Conservation (phyloP, 1,284 basidiomycete species). For the Puccinia triticina region DNA sequence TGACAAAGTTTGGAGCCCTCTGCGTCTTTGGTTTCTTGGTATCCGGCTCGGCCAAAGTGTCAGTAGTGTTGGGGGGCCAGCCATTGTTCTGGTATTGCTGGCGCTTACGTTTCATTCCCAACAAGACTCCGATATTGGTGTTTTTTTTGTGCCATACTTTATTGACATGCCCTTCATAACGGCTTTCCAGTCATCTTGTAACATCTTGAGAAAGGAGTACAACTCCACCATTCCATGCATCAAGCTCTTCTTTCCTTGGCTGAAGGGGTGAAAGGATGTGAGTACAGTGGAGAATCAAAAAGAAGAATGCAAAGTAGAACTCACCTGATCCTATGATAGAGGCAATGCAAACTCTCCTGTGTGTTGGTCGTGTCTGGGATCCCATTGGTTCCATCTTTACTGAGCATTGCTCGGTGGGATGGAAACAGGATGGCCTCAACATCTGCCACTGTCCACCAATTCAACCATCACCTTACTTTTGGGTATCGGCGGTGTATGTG, state of each 20-base stretch:
- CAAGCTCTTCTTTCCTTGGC: neutral
- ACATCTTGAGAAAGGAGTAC: neutral
- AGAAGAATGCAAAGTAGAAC: too few relatives aligned
- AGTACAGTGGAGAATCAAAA: neutral
- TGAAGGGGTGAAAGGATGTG: neutral
- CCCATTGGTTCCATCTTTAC: neutral
- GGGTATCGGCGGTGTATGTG: neutral
- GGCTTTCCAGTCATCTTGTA: neutral
- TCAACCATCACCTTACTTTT: neutral
- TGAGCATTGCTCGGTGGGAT: neutral
- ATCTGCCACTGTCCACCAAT: neutral
- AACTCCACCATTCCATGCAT: neutral
- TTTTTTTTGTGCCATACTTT: neutral
- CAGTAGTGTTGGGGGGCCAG: too few relatives aligned
- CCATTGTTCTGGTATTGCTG: too few relatives aligned
- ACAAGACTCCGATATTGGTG: neutral
- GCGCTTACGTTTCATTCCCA: neutral
- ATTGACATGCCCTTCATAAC: neutral
- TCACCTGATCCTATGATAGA: neutral
- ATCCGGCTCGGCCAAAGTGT: neutral
- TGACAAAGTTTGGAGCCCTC: too few relatives aligned
- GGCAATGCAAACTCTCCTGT: neutral
- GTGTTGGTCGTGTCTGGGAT: neutral
- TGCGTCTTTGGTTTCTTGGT: neutral
- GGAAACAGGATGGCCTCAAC: neutral